Base-by-base conservation (phyloP, 805 yeast species). In the Ogataea wickerhamii region DNA sequence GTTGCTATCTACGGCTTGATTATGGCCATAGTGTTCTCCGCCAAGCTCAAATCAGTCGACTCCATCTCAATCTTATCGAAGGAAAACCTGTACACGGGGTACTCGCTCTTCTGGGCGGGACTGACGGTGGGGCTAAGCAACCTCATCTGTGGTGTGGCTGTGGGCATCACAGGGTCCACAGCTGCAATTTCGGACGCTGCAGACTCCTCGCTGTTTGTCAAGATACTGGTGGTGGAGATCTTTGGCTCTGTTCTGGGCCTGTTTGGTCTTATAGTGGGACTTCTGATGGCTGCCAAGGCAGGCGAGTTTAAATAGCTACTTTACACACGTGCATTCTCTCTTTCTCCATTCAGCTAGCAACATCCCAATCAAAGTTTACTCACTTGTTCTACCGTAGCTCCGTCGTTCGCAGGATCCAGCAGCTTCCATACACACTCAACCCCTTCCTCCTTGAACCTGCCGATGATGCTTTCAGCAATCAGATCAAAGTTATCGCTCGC, bases 141-240 rank as follows among this genome's bases (percentile, higher is more conserved):
- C 65, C 75, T 93, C 61, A 82, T 93, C 43, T 93, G 98, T 74
- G 98, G 98, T 69, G 71, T 93, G 39, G 91, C 96, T 3, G 98
- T 93, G 34, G 98, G 98, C 47, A 74, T 93, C 45, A 93, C 98
- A 12, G 98, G 98, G 34, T 82, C 98, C 18, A 93, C 97, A n/a
- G 98, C 98, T 24, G 98, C 98, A 28, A 78, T 93, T 45, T 79
- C 95, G 30, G 98, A 93, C 66, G 98, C 98, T 21, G 97, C 98
- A 8, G 97, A 93, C 68, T 80, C 96, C 18, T 76, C 96, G 4
- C 71, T 93, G 49, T 93, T 93, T 55, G 98, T 93, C 47, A 93
- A 93, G 68, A 93, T 93, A 43, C 77, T 93, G 56, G 98, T 93
- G 46, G 83, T 93, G 53, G 98, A 93, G 73, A 93, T 93, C 71